Conservation (phyloP, 2,329 filamentous ascomycete species). For the Epichloe uncinata region DNA sequence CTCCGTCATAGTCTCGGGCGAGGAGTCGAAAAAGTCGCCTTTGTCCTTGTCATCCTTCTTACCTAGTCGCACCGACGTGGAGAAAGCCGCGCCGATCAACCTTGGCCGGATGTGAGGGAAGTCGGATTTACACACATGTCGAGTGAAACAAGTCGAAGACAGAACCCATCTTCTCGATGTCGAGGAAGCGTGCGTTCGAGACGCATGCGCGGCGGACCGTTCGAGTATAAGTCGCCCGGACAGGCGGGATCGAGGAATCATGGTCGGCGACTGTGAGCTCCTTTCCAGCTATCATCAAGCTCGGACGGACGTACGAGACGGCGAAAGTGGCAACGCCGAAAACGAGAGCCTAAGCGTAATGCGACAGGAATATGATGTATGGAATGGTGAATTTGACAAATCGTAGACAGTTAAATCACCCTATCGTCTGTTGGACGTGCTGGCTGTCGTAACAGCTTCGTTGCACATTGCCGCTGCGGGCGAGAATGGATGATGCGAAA, state of each 20-base stretch:
- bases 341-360: background rate
- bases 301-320: slow-evolving; percentile 3
- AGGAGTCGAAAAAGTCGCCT: slow-evolving; percentile 36
- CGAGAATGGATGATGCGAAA: slow-evolving; percentile 9
- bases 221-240: slow-evolving; percentile 26
- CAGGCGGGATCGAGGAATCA: slow-evolving; percentile 29
- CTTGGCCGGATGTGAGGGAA: slow-evolving; percentile 17
- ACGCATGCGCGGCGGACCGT: slow-evolving; percentile 17
- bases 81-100: slow-evolving; percentile 21
- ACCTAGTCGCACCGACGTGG: slow-evolving; percentile 19
- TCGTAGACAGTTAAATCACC: background rate
- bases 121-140: slow-evolving; percentile 19
- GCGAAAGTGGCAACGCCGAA: background rate
- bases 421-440: slow-evolving; percentile 5
- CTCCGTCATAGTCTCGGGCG: slow-evolving; percentile 27
- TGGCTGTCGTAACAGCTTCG: slow-evolving; percentile 12
- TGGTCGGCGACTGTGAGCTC: slow-evolving; percentile 11
- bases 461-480: slow-evolving; percentile 20
- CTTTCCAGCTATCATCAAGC: slow-evolving; percentile 1
- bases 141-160: slow-evolving; percentile 15
- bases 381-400: background rate
- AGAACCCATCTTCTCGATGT: slow-evolving; percentile 15
- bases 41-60: slow-evolving; percentile 28
- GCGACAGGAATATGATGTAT: background rate
- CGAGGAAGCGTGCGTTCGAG: slow-evolving; percentile 13